Base-by-base conservation (phyloP, 768 basidiomycete genomes). In the Goffeauzyma gilvescens region DNA sequence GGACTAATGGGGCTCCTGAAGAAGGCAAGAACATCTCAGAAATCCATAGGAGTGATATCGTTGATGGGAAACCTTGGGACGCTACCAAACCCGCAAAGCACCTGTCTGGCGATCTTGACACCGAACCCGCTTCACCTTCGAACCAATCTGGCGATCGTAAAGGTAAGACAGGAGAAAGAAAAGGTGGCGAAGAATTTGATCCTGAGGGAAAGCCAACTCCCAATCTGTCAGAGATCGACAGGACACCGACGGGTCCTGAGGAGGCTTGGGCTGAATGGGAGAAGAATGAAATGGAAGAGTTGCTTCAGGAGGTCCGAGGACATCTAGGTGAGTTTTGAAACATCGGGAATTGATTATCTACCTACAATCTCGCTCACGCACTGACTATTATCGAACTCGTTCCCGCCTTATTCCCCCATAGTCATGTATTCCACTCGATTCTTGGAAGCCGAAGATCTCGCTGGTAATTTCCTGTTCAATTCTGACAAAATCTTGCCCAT, bases 381-480 rank as follows among this genome's bases (percentile, higher is more conserved):
- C 51, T 17, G 30, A 25, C 17, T 13, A 20, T 28, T 38, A 3
- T 38, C n/a, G 33, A 18, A 13, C 20, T 18, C 23, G n/a, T n/a
- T n/a, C n/a, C n/a, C 10, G 2, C 20, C 26, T 21, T 30, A 25
- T 5, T 38, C 37, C 21, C 13, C 26, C 23, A 3, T 51, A 90
- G 89, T 95, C 28, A 42, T 83, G 9, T 81, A 81, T 65, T 77
- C 89, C 2, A 81, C 70, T 13, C 75, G 76, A 9, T 95, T 95
- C 67, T 57, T 96, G 47, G 89, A 95, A 63, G 81, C 75, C n/a
- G 89, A 95, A 64, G 85, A 90, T 57, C 69, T 75, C 26, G 78
- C 80, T 5, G 79, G 89, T 51, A 95, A 96, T 60, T 90, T 93
- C 68, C 65, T 93, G 47, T 90, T 90, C 66, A 83, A 81, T 55